Base-by-base conservation (phyloP, 2,329 filamentous ascomycete species). In the Scedosporium apiospermum region DNA sequence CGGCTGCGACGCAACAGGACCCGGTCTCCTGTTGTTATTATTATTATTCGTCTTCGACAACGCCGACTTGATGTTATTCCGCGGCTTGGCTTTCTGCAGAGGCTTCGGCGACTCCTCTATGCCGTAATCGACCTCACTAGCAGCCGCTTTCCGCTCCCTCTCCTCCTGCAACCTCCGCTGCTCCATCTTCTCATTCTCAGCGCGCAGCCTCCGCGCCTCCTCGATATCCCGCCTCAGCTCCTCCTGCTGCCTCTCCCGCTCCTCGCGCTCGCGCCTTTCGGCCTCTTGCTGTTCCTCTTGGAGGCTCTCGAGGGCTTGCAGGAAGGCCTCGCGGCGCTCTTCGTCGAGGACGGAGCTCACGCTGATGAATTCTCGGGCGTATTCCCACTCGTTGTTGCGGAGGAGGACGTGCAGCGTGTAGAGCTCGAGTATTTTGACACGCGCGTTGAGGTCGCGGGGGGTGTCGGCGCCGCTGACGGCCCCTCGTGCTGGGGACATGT, bases 351-450 rank as follows among this genome's bases (percentile, higher is more conserved):
- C 86, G 57, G 93, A 87, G 72, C 88, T 95, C 70, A 91, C 85
- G 69, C 82, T 86, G 70, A 98, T 96, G 73, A 98, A 98, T 68
- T 96, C 90, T 64, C 86, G 85, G 3, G 95, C 91, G 69, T 97
- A 97, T 64, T 96, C 91, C 95, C 95, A 99, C 76, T 98, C 92
- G 63, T 91, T 87, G 68, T 97, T 98, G 61, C 91, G 84, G 4
- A 93, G 87, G n/a, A 99, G 84, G 6, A 98, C 91, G 71, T 99
- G 95, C 4, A 99, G 82, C 1, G 92, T 96, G 74, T 97, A 99
- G 7, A 99, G 82, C 76, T 99, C 95, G 60, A 99, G 84, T 51
- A 99, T 90, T 77, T 96, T 96, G 66, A 97, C 87, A 57, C 92
- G 84, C 4, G 91, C 87, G 67, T 90, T 88, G 42, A 96, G 83